These are phyloP conservation scores for Leishmania aethiopica DNA, from an alignment of 208 protist genomes.

Conservation along the genomic window DNA sequence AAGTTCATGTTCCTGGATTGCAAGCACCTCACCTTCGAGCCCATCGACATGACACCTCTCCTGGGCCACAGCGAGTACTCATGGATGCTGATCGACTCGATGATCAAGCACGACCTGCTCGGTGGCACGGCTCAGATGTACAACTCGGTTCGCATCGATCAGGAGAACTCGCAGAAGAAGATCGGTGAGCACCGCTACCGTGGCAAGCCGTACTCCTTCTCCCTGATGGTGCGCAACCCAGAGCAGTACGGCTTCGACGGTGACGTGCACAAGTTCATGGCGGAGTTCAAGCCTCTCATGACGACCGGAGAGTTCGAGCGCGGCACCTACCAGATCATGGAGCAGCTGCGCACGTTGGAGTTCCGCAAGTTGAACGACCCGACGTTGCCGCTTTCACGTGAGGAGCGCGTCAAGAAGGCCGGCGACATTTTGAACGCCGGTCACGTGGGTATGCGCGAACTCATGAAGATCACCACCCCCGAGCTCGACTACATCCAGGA, in stretches of 20 bases:
- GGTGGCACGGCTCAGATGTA: slow-evolving; percentile 56
- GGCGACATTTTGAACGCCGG: slow-evolving; percentile 69
- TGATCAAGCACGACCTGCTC: slow-evolving; percentile 71
- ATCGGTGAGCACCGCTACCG: slow-evolving; percentile 49
- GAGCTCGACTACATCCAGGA: slow-evolving; percentile 86
- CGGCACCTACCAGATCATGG: slow-evolving; percentile 68
- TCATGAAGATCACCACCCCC: slow-evolving; percentile 75
- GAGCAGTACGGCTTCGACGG: slow-evolving; percentile 50
- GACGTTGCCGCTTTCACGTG: slow-evolving; percentile 31
- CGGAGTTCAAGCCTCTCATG: slow-evolving; percentile 49
- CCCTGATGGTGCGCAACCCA: slow-evolving; percentile 64
- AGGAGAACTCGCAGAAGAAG: slow-evolving; percentile 69
- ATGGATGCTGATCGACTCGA: slow-evolving; percentile 76
- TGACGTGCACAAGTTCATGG: slow-evolving; percentile 55
- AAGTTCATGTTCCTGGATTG: slow-evolving; percentile 90
- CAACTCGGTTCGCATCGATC: slow-evolving; percentile 71
- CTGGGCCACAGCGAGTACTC: slow-evolving; percentile 56
- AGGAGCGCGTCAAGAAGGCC: slow-evolving; percentile 46
- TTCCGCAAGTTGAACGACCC: slow-evolving; percentile 62
- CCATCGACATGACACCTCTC: slow-evolving; percentile 50
- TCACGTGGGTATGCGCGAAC: slow-evolving; percentile 70
- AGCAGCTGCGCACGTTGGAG: slow-evolving; percentile 66
- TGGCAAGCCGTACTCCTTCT: slow-evolving; percentile 66
- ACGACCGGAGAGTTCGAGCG: slow-evolving; percentile 61
- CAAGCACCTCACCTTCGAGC: slow-evolving; percentile 52